Percentiles rank a stretch among this genome's conserved stretches.
phyloP scores from a whole-genome alignment of 1,284 basidiomycete species.

The Afroboletus lepidellus region DNA sequence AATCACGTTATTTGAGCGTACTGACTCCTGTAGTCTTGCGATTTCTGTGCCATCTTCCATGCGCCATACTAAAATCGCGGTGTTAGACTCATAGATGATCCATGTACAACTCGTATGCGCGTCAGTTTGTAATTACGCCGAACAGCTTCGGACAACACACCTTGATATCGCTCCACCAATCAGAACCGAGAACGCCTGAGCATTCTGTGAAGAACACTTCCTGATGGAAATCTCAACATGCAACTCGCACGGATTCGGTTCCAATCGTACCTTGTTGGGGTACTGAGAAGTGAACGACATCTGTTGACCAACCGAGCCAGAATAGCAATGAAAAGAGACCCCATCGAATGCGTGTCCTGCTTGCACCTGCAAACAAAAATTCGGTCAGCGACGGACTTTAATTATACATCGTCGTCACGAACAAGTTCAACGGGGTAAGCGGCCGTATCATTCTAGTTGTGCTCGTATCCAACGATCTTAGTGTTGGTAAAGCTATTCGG shows the following conservation, averaged over 20 bases:
- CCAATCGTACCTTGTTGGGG: conserved; percentile 38
- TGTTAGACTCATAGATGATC: conserved; percentile 56
- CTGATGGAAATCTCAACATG: conserved; percentile 10
- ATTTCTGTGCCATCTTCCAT: too few relatives aligned
- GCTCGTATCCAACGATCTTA: conserved; percentile 49
- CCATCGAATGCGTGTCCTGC: conserved; percentile 46
- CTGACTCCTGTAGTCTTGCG: too few relatives aligned
- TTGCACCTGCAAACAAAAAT: conserved; percentile 42
- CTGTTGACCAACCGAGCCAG: conserved; percentile 41
- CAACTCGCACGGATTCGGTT: background rate
- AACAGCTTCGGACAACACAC: conserved; percentile 31
- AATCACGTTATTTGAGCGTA: too few relatives aligned
- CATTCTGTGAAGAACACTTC: conserved; percentile 56
- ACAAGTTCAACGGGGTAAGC: conserved; percentile 50
- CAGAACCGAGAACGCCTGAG: conserved; percentile 49
- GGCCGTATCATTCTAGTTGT: conserved; percentile 51
- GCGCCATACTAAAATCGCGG: too few relatives aligned
- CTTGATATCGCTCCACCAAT: conserved; percentile 80
- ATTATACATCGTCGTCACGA: conserved; percentile 12
- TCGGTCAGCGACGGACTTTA: background rate
- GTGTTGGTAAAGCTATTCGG: conserved; percentile 43
- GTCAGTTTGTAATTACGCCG: conserved; percentile 3
- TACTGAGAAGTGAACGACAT: conserved; percentile 44
- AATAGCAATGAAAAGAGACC: conserved; percentile 52
- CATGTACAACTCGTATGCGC: conserved; percentile 61